Evolutionary conservation across 2,329 filamentous ascomycete genomes (phyloP).

Genomic region (Thielaviopsis ethacetica): DNA sequence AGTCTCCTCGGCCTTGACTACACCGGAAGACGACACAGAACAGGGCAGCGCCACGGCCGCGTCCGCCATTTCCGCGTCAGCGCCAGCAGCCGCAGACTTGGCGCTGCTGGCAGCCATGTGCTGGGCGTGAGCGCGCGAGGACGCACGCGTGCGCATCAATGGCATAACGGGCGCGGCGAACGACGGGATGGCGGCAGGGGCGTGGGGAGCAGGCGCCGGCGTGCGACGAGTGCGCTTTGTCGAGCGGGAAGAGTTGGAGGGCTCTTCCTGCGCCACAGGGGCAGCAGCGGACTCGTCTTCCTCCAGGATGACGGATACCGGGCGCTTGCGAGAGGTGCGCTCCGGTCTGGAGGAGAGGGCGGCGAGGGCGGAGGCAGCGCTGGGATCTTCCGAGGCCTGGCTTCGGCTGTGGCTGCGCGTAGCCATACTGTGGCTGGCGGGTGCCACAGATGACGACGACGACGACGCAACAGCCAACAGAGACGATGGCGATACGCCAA

Average conservation of each 20-base stretch:
- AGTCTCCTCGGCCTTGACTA: background rate
- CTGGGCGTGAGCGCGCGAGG: background rate
- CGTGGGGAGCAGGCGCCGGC: background rate
- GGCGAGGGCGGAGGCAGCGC: background rate
- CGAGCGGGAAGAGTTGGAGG: background rate
- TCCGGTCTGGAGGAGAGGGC: background rate
- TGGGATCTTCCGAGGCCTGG: background rate
- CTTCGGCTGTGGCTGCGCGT: background rate
- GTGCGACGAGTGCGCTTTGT: background rate
- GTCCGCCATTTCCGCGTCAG: background rate
- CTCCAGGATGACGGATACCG: background rate
- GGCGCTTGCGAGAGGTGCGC: background rate
- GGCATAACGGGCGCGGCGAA: background rate
- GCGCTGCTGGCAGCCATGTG: background rate
- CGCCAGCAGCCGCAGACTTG: background rate
- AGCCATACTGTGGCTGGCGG: background rate
- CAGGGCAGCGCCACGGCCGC: no score
- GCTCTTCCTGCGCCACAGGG: background rate
- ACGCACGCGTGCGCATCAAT: background rate
- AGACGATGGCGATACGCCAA: no score
- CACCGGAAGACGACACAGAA: background rate
- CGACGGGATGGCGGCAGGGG: background rate
- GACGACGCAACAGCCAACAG: background rate
- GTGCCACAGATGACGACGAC: background rate
- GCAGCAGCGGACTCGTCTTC: background rate